Conservation (phyloP, 2,329 filamentous ascomycete genomes). For the Stagonosporopsis vannaccii region DNA sequence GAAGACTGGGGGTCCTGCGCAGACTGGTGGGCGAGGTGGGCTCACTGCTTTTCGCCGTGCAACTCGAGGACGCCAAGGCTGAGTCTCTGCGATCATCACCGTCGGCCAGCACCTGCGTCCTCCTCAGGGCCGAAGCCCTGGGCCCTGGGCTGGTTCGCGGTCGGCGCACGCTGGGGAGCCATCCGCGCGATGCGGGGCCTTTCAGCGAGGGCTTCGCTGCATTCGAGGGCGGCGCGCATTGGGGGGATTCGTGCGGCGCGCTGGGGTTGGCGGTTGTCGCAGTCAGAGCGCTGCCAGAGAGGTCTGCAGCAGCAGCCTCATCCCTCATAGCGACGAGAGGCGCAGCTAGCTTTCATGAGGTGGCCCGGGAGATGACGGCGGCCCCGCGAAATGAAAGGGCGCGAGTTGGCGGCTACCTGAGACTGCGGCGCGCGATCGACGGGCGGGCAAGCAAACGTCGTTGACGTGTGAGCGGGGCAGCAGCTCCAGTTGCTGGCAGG, state of each 20-base stretch:
- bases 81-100: conserved; percentile 51
- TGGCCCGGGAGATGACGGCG: conserved; percentile 33
- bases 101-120: conserved; percentile 34
- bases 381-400: conserved; percentile 41
- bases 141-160: conserved; percentile 49
- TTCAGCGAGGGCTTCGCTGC: conserved; percentile 24
- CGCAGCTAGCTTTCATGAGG: conserved; percentile 42
- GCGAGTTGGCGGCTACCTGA: conserved; percentile 24
- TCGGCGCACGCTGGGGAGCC: conserved; percentile 48
- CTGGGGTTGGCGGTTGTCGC: conserved; percentile 19
- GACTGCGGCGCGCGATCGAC: conserved; percentile 20
- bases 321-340: conserved; percentile 41
- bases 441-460: conserved; percentile 13
- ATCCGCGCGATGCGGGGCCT: conserved; percentile 41
- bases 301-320: conserved; percentile 33
- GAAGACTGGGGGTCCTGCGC: conserved; percentile 52
- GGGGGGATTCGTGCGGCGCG: conserved; percentile 2
- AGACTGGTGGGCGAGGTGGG: conserved; percentile 42
- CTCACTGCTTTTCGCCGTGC: conserved; percentile 41
- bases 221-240: conserved; percentile 17
- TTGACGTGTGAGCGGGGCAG: conserved; percentile 18
- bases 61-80: conserved; percentile 48
- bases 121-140: conserved; percentile 40
- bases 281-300: conserved; percentile 31
- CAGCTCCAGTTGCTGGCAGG: conserved; percentile 22